phyloP scores from a whole-genome alignment of 441 rosid species.

The Omphalea diandra region DNA sequence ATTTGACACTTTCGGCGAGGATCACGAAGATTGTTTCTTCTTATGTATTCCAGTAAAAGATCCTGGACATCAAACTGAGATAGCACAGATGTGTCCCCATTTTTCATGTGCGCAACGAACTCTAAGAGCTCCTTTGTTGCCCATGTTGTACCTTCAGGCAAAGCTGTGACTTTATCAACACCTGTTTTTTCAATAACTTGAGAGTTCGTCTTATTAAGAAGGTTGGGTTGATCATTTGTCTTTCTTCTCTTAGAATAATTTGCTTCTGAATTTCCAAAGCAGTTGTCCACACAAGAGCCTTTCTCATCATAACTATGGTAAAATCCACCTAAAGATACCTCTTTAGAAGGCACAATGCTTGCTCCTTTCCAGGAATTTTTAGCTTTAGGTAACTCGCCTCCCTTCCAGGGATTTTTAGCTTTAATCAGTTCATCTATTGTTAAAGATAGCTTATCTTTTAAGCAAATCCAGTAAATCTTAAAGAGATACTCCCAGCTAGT shows the following conservation, averaged over 20 bases:
- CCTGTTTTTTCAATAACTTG: slow-evolving; percentile 26
- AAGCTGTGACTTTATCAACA: slow-evolving; percentile 33
- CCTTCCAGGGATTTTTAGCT: slow-evolving; percentile 53
- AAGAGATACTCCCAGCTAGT: slow-evolving; percentile 99
- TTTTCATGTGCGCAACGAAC: slow-evolving; percentile 77
- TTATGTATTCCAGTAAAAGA: slow-evolving; percentile 74
- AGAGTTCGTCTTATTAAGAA: slow-evolving; percentile 31
- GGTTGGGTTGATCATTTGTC: slow-evolving; percentile 34
- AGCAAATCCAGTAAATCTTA: slow-evolving; percentile 84
- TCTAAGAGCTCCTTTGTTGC: slow-evolving; percentile 90
- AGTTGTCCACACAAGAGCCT: slow-evolving; percentile 32
- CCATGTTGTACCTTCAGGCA: slow-evolving; percentile 52
- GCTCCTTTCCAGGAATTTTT: slow-evolving; percentile 60
- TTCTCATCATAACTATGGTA: slow-evolving; percentile 30
- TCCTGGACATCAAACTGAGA: slow-evolving; percentile 72
- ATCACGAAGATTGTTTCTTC: slow-evolving; percentile 69
- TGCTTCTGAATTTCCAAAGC: slow-evolving; percentile 38
- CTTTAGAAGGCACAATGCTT: slow-evolving; percentile 33
- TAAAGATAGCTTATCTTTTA: slow-evolving; percentile 72
- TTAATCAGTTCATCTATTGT: slow-evolving; percentile 66
- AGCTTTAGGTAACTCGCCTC: slow-evolving; percentile 37
- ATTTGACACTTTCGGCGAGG: slow-evolving; percentile 58
- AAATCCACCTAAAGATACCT: slow-evolving; percentile 34
- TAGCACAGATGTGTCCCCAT: slow-evolving; percentile 60
- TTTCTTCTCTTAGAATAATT: slow-evolving; percentile 59